Evolutionary conservation across 192 early-diverging fungal species (phyloP).

Genomic region (Linnemannia hyalina): DNA sequence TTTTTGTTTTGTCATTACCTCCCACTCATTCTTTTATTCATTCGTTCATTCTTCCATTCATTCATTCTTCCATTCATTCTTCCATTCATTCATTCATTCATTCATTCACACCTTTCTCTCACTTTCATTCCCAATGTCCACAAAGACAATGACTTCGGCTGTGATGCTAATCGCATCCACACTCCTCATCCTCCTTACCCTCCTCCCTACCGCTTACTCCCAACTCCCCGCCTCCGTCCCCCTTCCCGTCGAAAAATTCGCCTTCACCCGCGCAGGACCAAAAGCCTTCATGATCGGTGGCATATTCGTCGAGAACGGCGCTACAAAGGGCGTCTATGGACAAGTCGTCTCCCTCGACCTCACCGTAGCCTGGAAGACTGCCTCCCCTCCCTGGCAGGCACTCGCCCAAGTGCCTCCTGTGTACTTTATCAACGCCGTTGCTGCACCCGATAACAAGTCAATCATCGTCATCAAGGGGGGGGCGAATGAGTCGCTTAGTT

Average conservation of each 20-base stretch:
- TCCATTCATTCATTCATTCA: no score
- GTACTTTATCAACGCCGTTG: slow-evolving; percentile 8
- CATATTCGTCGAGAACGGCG: background rate
- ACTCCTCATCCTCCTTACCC: background rate
- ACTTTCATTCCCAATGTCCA: background rate
- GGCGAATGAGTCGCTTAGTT: background rate
- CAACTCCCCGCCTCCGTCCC: background rate
- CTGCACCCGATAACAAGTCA: slow-evolving; percentile 25
- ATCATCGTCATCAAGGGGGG: slow-evolving; percentile 3
- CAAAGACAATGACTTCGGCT: background rate
- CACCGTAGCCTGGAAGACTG: slow-evolving; percentile 9
- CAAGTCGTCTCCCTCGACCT: slow-evolving; percentile 38
- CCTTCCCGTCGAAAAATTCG: slow-evolving; percentile 11
- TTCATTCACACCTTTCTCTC: no score
- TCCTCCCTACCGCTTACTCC: background rate
- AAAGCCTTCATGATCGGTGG: slow-evolving; percentile 31
- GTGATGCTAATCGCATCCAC: background rate
- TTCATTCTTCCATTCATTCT: no score
- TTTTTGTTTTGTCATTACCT: no score
- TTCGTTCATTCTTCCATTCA: no score
- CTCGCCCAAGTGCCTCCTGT: background rate
- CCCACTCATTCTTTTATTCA: no score
- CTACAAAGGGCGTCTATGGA: background rate
- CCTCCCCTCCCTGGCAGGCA: slow-evolving; percentile 13
- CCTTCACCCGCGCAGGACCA: slow-evolving; percentile 20